These are phyloP conservation scores for Globisporangium carolinianum DNA, from an alignment of 352 stramenopile genomes.

Conservation along the genomic window DNA sequence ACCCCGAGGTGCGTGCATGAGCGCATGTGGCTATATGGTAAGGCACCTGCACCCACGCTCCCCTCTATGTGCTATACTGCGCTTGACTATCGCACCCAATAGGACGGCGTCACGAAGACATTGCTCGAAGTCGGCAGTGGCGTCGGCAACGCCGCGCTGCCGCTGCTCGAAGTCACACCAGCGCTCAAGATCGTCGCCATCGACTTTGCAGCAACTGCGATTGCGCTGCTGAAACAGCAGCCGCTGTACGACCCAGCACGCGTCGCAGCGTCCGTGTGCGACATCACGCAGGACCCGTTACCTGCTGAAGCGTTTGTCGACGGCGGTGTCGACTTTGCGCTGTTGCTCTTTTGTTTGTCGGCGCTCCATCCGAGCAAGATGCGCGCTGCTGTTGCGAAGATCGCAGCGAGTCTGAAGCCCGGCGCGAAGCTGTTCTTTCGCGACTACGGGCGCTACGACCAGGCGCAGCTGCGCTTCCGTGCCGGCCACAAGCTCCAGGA, in stretches of 20 bases:
- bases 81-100: not conserved
- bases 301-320: conserved; percentile 39
- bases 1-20: conserved; percentile 25
- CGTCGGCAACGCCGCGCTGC: conserved; percentile 93
- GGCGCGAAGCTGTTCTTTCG: conserved; percentile 89
- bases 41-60: not conserved
- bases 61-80: not conserved
- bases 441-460: conserved; percentile 95
- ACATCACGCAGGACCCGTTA: conserved; percentile 79
- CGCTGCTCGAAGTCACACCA: conserved; percentile 89
- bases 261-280: conserved; percentile 66
- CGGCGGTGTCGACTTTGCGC: conserved; percentile 75
- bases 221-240: conserved; percentile 88
- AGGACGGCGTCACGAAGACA: conserved; percentile 34
- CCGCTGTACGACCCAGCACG: conserved; percentile 69
- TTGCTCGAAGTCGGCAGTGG: conserved; percentile 94
- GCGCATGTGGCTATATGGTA: no score
- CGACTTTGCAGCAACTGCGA: conserved; percentile 90
- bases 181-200: conserved; percentile 86
- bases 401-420: conserved; percentile 68
- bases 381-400: conserved; percentile 78
- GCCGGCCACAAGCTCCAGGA: conserved; percentile 85
- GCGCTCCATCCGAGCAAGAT: conserved; percentile 89
- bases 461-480: conserved; percentile 92
- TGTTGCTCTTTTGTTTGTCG: conserved; percentile 88